Conservation (phyloP, 208 protist species). For the Crithidia thermophila region DNA sequence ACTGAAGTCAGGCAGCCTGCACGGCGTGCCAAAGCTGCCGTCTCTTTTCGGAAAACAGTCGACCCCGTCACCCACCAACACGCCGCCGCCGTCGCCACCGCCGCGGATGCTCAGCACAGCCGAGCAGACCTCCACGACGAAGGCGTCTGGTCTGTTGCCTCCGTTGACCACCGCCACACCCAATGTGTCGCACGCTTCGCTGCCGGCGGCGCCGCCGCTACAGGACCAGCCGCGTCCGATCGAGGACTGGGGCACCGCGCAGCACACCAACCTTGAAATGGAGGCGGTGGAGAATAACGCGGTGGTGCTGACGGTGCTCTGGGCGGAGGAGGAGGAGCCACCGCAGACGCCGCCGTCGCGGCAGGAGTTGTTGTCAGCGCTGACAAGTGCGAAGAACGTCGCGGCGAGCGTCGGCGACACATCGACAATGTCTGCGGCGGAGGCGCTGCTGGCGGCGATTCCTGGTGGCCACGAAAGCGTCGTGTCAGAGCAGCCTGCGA, state of each 20-base stretch:
- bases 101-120: not conserved
- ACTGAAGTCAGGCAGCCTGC: constrained; percentile 3
- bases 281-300: constrained; percentile 82
- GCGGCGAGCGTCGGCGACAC: not conserved
- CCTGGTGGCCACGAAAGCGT: not conserved
- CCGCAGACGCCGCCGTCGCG: not conserved
- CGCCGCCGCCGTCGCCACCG: not conserved
- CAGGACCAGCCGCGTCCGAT: constrained; percentile 24
- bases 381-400: not conserved
- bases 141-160: too few species aligned
- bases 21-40: not conserved
- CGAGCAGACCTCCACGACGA: too few species aligned
- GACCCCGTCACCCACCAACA: too few species aligned
- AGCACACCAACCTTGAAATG: constrained; percentile 34
- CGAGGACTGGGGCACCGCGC: constrained; percentile 59
- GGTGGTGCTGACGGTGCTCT: constrained; percentile 57
- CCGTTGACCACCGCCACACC: not conserved
- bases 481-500: not conserved
- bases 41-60: not conserved
- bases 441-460: constrained; percentile 13
- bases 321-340: constrained; percentile 21
- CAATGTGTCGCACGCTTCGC: not conserved
- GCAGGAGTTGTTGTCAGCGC: not conserved
- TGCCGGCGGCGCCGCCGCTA: constrained; percentile 24
- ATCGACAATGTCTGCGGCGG: not conserved